Evolutionary conservation across 2,329 filamentous ascomycete genomes (phyloP), one percentile per base, ranked within the genome.

Genomic region (Aspergillus hortae): DNA sequence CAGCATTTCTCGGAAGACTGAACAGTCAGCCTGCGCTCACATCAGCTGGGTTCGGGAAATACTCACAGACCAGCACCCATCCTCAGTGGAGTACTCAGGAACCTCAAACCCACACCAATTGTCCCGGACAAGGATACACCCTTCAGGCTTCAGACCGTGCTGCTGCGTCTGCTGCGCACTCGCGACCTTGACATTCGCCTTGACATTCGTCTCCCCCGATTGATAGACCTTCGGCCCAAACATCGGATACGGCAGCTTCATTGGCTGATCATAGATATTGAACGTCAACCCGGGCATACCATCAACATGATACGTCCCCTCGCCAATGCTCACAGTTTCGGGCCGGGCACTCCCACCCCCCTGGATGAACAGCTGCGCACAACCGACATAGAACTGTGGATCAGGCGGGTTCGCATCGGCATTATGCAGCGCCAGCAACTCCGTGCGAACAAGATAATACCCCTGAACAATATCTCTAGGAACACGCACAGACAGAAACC

Each of bases 361-460:
- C 27, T 82, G 62, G 44, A 91, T 68, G 64, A 82, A 87, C 56
- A 90, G 75, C 69, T 91, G 88, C 1, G 85, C 86, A 66, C 88
- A 91, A 47, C 85, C 84, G 47, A 81, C 74, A 67, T 88, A 91
- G 71, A 88, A 88, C 67, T 91, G 87, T n/a, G 88, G 83, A 52
- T 86, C 78, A 1, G 69, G 64, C n/a, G 70, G 67, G 7, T 72
- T 74, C 27, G 76, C 70, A 54, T 77, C 85, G 45, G 82, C 73
- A 61, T 41, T 46, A 30, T 90, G 87, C 35, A 91, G 78, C 1
- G 87, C 83, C 23, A 90, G 74, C 9, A 89, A 70, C 72, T 91
- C 88, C 0, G 85, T 80, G 10, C 88, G 81, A 35, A 86, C 79
- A n/a, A 90, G 80, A 67, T 90, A 91, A 67, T 85, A 81, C 1